These are phyloP conservation scores for Hypocrella siamensis DNA, from an alignment of 2,329 filamentous ascomycete species.

Conservation along the genomic window DNA sequence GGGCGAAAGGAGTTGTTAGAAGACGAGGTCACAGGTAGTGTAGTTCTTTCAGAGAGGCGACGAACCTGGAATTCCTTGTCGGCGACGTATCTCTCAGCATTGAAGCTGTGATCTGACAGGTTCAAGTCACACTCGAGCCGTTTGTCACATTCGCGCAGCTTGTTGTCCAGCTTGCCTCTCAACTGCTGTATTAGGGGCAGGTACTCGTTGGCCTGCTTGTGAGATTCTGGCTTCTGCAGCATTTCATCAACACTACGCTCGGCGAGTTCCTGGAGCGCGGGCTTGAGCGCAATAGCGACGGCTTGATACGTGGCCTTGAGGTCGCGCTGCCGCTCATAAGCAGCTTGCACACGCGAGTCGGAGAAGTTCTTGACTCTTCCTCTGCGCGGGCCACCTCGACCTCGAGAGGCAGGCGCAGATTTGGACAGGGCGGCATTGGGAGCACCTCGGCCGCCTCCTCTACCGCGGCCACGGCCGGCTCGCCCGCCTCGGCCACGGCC, in stretches of 20 bases:
- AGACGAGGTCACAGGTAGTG: neutral
- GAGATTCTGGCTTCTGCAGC: slow-evolving; percentile 33
- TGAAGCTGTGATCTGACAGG: slow-evolving; percentile 22
- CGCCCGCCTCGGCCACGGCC: slow-evolving; percentile 16
- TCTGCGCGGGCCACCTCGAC: slow-evolving; percentile 23
- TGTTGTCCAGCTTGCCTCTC: slow-evolving; percentile 14
- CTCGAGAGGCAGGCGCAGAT: slow-evolving; percentile 19
- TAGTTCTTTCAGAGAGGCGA: slow-evolving; percentile 6
- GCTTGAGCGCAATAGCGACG: slow-evolving; percentile 47
- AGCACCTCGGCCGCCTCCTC: slow-evolving; percentile 13
- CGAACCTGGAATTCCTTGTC: slow-evolving; percentile 23
- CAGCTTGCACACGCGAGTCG: slow-evolving; percentile 37
- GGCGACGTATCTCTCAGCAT: slow-evolving; percentile 16
- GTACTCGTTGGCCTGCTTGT: slow-evolving; percentile 39
- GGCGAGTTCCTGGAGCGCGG: slow-evolving; percentile 48
- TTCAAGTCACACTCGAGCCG: slow-evolving; percentile 18
- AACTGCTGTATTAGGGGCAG: slow-evolving; percentile 34
- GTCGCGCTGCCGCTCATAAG: slow-evolving; percentile 48
- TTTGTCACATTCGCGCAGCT: slow-evolving; percentile 14
- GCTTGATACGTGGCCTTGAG: slow-evolving; percentile 50
- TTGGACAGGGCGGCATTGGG: slow-evolving; percentile 16
- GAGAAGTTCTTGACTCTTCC: slow-evolving; percentile 41
- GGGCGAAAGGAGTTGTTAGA: neutral
- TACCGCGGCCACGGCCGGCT: slow-evolving; percentile 6
- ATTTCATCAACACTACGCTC: slow-evolving; percentile 42